A percentile compares a stretch with the other conserved stretches of the same genome.
phyloP scores from a whole-genome alignment of 257 asterid species.

The Lycium barbarum region DNA sequence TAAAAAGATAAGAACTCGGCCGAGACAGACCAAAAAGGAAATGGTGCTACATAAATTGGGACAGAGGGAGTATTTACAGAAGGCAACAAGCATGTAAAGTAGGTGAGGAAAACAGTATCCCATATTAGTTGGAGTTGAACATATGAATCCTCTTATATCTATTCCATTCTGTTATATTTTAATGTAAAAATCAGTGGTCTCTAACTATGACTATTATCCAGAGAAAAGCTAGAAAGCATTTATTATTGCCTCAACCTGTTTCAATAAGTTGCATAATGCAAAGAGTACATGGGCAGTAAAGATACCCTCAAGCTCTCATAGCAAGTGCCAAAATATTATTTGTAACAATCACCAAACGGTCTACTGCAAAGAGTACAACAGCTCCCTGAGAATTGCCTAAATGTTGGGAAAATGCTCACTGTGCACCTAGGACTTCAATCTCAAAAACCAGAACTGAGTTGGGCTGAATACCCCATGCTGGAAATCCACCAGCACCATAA shows the following conservation, averaged over 20 bases:
- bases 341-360: neutral
- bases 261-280: neutral
- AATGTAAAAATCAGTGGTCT: neutral
- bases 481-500: conserved; percentile 80
- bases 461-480: conserved; percentile 95
- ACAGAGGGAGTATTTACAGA: neutral
- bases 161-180: neutral
- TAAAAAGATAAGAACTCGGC: neutral
- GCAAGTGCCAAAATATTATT: neutral
- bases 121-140: neutral
- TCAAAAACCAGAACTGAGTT: conserved; percentile 82
- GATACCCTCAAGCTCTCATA: conserved; percentile 4
- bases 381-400: neutral
- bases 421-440: conserved; percentile 76
- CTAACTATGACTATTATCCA: neutral
- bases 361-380: neutral
- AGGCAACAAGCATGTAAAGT: neutral
- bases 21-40: too few species aligned
- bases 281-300: conserved; percentile 14
- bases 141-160: neutral
- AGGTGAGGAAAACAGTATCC: neutral
- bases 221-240: neutral
- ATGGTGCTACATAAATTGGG: too few species aligned
- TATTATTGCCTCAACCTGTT: neutral
- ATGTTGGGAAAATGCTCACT: conserved; percentile 39